Base-by-base conservation (phyloP, 2,329 filamentous ascomycete genomes). In the Colletotrichum sojae region DNA sequence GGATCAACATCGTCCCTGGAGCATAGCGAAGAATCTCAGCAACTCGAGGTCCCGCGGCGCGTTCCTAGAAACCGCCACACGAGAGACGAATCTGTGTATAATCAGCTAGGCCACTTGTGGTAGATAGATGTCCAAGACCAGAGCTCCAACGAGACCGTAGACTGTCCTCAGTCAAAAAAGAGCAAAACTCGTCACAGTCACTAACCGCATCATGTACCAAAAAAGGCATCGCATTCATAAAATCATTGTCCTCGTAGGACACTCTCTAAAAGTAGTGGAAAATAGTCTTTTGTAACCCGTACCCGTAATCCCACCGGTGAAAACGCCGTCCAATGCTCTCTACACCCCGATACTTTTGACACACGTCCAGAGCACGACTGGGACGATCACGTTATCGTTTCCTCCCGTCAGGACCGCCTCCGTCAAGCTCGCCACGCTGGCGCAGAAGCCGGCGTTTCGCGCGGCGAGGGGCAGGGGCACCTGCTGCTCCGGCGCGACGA, bases 381-480 rank as follows among this genome's bases (percentile, higher is more conserved):
- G 96, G 72, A 98, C 95, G 72, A 98, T 91, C 18, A 99, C 96
- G 84, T 99, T 99, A 85, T 99, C 96, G 80, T 99, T 99, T 36
- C 95, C 96, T 2, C 96, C 96, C 15, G 96, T 98, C 72, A 99
- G 83, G 54, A 98, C 95, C 27, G 96, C 95, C 83, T 99, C 96
- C 60, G 96, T 97, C 73, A 98, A 85, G 80, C 95, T 98, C 31
- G 95, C 94, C 67, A 94, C 89, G 49, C 87, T 86, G 6, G 93
- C 94, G 72, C 94, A 97, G 55, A 93, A 76, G 5, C 85, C 83
- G 12, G 92, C 90, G 76, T 95, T 96, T 5, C 90, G 89, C 22
- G 92, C 90, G 55, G 90, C 79, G 66, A 90, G 78, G 89, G 91
- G 92, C 69, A 92, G 78, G 70, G 91, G 87, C 48, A 90, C 84